Percentiles rank a stretch among this genome's conserved stretches.
Conservation (phyloP, 345 rosid species). For the Cardamine chenopodiifolia region DNA sequence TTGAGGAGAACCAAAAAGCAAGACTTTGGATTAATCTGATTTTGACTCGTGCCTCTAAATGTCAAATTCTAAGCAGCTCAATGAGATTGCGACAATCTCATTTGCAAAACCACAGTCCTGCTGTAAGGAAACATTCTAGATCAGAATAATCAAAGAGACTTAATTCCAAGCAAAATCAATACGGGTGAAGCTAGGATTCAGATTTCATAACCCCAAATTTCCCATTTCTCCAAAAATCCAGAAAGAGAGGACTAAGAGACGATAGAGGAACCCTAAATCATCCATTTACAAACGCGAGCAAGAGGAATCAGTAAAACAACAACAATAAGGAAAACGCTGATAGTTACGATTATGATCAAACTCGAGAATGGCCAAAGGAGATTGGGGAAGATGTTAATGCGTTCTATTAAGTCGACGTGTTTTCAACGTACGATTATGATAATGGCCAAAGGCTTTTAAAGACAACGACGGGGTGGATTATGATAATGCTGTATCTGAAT, state of each 20-base stretch:
- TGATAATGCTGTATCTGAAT: neutral
- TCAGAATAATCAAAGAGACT: neutral
- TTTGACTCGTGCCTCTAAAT: slow-evolving; percentile 16
- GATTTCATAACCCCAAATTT: neutral
- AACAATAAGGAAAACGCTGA: neutral
- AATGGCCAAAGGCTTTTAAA: slow-evolving; percentile 9
- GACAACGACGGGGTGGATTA: slow-evolving; percentile 33
- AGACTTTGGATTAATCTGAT: neutral
- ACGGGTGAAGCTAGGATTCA: neutral
- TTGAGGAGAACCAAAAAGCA: neutral
- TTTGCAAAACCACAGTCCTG: neutral
- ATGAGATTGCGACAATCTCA: neutral
- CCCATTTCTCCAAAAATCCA: neutral
- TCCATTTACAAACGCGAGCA: neutral
- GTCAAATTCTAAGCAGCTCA: slow-evolving; percentile 4
- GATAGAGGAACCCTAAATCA: slow-evolving; percentile 5
- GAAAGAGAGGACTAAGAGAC: too few relatives aligned
- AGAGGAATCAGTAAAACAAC: neutral
- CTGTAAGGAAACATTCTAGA: neutral
- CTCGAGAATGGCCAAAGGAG: neutral
- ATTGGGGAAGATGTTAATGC: neutral
- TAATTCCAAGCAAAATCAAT: neutral
- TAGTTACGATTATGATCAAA: too few relatives aligned
- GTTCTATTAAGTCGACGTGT: slow-evolving; percentile 5
- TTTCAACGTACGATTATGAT: slow-evolving; percentile 23